Evolutionary conservation across 2,329 filamentous ascomycete species (phyloP).

Genomic region (Ophiostoma himal-ulmi): DNA sequence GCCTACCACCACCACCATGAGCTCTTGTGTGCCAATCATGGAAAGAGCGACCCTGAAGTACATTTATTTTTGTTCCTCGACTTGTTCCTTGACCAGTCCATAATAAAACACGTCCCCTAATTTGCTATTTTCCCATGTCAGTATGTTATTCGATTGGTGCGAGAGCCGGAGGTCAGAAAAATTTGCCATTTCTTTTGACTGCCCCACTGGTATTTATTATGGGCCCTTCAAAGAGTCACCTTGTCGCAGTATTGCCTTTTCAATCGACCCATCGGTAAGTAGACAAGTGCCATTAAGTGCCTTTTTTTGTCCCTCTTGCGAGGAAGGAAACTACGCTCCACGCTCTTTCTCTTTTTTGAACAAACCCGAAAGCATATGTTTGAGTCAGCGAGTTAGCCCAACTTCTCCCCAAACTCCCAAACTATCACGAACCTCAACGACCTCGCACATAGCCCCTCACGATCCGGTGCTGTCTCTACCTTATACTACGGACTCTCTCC

Average conservation of each 20-base stretch:
- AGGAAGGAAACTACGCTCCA: constrained; percentile 10
- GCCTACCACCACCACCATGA: neutral
- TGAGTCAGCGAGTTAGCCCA: neutral
- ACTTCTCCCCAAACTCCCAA: neutral
- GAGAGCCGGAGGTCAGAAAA: constrained; percentile 12
- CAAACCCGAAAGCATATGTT: neutral
- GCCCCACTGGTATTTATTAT: neutral
- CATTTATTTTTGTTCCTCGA: neutral
- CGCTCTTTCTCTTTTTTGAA: constrained; percentile 7
- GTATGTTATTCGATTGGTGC: constrained; percentile 11
- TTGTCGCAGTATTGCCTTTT: constrained; percentile 9
- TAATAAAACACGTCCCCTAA: neutral
- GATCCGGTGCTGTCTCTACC: neutral
- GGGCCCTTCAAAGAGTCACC: constrained; percentile 2
- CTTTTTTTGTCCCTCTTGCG: neutral
- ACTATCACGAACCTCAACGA: neutral
- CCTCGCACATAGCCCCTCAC: neutral
- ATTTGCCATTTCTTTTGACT: constrained; percentile 1
- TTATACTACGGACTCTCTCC: neutral
- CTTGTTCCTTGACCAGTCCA: neutral
- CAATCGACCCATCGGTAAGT: neutral
- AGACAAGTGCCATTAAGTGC: neutral
- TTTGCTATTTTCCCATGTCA: neutral
- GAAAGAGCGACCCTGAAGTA: neutral
- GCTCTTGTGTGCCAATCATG: neutral